Conservation (phyloP, 371 early-diverging fungal species). For the Parasitella parasitica region DNA sequence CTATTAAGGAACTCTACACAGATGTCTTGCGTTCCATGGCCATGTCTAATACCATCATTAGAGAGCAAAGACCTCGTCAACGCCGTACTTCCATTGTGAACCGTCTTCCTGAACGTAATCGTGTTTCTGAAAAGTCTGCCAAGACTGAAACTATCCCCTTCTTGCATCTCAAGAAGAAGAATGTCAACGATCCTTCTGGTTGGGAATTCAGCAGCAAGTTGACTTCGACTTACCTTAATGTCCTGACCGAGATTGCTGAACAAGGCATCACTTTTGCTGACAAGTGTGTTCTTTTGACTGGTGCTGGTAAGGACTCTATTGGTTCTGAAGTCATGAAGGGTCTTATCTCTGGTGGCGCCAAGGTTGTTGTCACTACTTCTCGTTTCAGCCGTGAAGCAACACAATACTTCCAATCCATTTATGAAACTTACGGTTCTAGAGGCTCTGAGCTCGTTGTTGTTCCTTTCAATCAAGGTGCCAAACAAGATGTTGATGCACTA, state of each 20-base stretch:
- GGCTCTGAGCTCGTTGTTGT: conserved; percentile 89
- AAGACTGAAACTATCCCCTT: conserved; percentile 77
- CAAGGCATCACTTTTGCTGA: conserved; percentile 83
- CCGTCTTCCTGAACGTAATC: conserved; percentile 48
- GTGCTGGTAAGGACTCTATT: conserved; percentile 92
- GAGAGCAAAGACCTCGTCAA: conserved; percentile 51
- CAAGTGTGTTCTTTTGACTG: conserved; percentile 86
- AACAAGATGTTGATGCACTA: conserved; percentile 78
- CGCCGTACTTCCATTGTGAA: conserved; percentile 53
- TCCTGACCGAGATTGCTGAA: conserved; percentile 67
- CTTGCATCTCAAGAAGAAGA: conserved; percentile 74
- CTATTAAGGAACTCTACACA: conserved; percentile 69
- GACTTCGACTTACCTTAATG: conserved; percentile 75
- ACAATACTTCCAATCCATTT: conserved; percentile 88
- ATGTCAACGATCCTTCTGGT: conserved; percentile 55
- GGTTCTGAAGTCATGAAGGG: conserved; percentile 87
- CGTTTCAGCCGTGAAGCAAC: conserved; percentile 82
- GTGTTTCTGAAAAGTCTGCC: conserved; percentile 46
- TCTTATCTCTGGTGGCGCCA: conserved; percentile 88
- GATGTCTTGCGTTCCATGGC: conserved; percentile 76
- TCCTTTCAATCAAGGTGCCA: conserved; percentile 94
- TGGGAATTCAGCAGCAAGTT: conserved; percentile 78
- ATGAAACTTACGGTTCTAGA: conserved; percentile 85
- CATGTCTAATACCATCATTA: conserved; percentile 70
- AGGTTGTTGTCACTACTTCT: conserved; percentile 92